phyloP scores from a whole-genome alignment of 2,329 filamentous ascomycete species.

The Botrytis cinerea region DNA sequence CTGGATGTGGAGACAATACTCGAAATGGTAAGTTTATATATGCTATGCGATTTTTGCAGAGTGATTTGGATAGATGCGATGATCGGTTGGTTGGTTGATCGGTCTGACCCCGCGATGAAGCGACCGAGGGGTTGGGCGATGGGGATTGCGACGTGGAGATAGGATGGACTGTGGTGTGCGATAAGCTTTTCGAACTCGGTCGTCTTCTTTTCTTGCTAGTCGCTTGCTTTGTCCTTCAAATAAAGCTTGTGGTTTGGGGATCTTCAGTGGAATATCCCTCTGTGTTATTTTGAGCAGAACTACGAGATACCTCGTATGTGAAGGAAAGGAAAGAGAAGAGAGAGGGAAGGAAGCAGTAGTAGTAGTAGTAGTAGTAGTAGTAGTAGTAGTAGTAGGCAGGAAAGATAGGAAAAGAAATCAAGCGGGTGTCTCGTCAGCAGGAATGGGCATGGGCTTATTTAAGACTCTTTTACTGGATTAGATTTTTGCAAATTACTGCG shows the following conservation, averaged over 20 bases:
- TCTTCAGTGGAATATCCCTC: background rate
- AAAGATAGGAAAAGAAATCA: constrained; percentile 5
- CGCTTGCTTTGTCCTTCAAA: background rate
- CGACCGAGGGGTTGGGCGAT: constrained; percentile 7
- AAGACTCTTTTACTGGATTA: constrained; percentile 23
- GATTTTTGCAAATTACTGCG: background rate
- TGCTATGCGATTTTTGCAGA: background rate
- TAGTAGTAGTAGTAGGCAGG: background rate
- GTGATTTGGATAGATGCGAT: background rate
- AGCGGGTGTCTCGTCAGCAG: constrained; percentile 34
- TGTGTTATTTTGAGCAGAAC: background rate
- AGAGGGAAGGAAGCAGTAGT: background rate
- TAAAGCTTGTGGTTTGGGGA: background rate
- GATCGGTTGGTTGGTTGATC: background rate
- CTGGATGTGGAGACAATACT: background rate
- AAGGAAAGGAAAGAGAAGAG: background rate
- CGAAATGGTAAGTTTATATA: background rate
- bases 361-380: background rate
- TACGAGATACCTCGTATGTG: background rate
- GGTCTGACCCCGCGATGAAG: constrained; percentile 13
- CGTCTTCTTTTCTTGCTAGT: too few species aligned
- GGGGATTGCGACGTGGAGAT: constrained; percentile 9
- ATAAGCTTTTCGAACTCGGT: constrained; percentile 10
- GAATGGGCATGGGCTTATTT: constrained; percentile 37
- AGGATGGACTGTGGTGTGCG: constrained; percentile 4